Percentiles rank a stretch among this genome's conserved stretches.
These are phyloP conservation scores for Penicillium alfredii DNA, from an alignment of 495 filamentous ascomycete species.

Conservation along the genomic window DNA sequence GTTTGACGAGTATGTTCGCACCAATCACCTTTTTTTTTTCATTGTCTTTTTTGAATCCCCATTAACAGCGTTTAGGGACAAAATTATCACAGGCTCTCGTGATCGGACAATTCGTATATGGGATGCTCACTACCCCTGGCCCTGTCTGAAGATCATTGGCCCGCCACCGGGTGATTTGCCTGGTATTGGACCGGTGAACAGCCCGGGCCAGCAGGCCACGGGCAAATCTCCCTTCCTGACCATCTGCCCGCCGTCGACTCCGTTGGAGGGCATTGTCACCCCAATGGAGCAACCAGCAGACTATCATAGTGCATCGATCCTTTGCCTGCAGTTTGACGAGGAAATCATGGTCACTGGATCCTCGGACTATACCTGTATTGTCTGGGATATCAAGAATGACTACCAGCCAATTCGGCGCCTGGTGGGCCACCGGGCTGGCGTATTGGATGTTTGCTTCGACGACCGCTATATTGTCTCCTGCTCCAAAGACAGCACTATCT, in stretches of 20 bases:
- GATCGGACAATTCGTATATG: constrained; percentile 93
- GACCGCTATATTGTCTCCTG: constrained; percentile 89
- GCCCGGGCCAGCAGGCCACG: constrained; percentile 30
- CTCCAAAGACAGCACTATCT: constrained; percentile 88
- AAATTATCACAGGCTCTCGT: constrained; percentile 93
- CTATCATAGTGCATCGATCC: constrained; percentile 81
- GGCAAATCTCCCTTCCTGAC: constrained; percentile 42
- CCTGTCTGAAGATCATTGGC: constrained; percentile 76
- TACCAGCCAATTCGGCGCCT: constrained; percentile 77
- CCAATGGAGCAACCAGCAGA: constrained; percentile 27
- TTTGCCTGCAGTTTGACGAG: constrained; percentile 92
- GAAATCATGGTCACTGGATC: constrained; percentile 91
- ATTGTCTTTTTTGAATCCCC: constrained; percentile 2
- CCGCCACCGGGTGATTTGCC: constrained; percentile 28
- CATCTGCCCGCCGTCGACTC: constrained; percentile 37
- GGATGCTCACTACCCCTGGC: constrained; percentile 76
- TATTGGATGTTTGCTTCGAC: constrained; percentile 90
- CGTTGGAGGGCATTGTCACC: constrained; percentile 24
- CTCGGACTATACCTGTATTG: constrained; percentile 84
- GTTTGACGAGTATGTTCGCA: constrained; percentile 77
- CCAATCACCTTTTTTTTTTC: constrained; percentile 3
- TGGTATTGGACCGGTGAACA: constrained; percentile 31
- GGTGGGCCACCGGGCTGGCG: constrained; percentile 70
- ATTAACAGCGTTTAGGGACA: constrained; percentile 49
- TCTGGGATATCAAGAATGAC: constrained; percentile 73